These are phyloP conservation scores for Murraya koenigii DNA, from an alignment of 345 rosid genomes.

Conservation along the genomic window DNA sequence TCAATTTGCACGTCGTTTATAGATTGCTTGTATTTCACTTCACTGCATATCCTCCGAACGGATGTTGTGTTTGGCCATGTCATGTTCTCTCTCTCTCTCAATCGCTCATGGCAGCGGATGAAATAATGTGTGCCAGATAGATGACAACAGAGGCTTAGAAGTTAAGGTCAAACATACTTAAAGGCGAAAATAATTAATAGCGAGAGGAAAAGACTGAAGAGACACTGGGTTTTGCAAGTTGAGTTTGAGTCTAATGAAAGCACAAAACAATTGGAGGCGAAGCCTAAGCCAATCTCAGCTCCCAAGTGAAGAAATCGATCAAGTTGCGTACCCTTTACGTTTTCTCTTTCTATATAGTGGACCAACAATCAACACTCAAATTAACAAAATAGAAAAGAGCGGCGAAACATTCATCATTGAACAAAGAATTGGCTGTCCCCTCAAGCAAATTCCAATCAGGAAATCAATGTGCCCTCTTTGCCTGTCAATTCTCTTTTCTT, in stretches of 20 bases:
- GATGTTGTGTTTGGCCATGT: too few species aligned
- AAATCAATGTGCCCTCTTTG: conserved; percentile 23
- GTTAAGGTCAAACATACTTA: not conserved
- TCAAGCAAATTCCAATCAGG: conserved; percentile 24
- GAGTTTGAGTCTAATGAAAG: conserved; percentile 13
- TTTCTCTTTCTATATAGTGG: conserved; percentile 7
- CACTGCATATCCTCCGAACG: too few species aligned
- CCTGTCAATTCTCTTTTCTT: conserved; percentile 16
- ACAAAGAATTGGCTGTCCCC: conserved; percentile 18
- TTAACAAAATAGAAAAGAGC: not conserved
- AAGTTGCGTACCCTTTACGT: conserved; percentile 54
- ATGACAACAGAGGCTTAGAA: not conserved
- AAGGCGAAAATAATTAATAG: not conserved
- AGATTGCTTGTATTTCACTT: too few species aligned
- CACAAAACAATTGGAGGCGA: not conserved
- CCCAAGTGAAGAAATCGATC: conserved; percentile 36
- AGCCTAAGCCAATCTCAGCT: conserved; percentile 14
- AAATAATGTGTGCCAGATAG: too few species aligned
- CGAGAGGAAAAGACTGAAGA: not conserved
- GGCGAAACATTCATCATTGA: conserved; percentile 26
- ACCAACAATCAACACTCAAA: not conserved
- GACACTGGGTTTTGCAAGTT: not conserved
- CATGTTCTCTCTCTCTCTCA: not conserved
- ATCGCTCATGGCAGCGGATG: too few species aligned
- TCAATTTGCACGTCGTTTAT: too few species aligned